Evolutionary conservation across 2,329 filamentous ascomycete species (phyloP).

Genomic region (Aspergillus tubingensis): DNA sequence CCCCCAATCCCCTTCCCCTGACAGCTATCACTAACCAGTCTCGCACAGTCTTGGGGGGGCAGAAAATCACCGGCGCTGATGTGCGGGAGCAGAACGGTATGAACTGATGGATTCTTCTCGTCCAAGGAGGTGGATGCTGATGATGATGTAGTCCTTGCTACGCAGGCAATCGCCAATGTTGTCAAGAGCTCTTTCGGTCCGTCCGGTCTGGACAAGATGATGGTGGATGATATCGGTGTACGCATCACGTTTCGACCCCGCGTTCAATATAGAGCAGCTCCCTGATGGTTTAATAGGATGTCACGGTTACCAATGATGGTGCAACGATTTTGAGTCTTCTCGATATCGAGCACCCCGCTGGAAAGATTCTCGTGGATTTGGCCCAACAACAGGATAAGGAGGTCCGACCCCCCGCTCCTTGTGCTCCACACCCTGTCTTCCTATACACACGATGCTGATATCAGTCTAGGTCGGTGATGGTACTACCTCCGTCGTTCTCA

Average conservation of each 20-base stretch:
- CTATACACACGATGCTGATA: slow-evolving; percentile 3
- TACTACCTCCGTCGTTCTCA: slow-evolving; percentile 95
- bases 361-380: slow-evolving; percentile 96
- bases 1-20: not conserved
- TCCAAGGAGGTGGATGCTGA: slow-evolving; percentile 10
- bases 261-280: slow-evolving; percentile 13
- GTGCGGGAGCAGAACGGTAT: slow-evolving; percentile 95
- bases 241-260: slow-evolving; percentile 37
- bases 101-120: slow-evolving; percentile 27
- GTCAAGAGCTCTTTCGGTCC: slow-evolving; percentile 98
- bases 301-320: slow-evolving; percentile 98
- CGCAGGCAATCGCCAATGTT: slow-evolving; percentile 96
- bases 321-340: slow-evolving; percentile 93
- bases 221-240: slow-evolving; percentile 99
- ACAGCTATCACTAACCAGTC: slow-evolving; percentile 34
- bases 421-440: not conserved
- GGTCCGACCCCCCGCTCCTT: slow-evolving; percentile 32
- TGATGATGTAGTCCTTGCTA: slow-evolving; percentile 72
- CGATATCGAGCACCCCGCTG: slow-evolving; percentile 96
- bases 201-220: slow-evolving; percentile 98
- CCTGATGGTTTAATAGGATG: slow-evolving; percentile 62
- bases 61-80: slow-evolving; percentile 95
- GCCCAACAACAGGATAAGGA: slow-evolving; percentile 99
- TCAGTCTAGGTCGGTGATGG: slow-evolving; percentile 76
- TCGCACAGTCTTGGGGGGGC: slow-evolving; percentile 76